A percentile compares a stretch with the other conserved stretches of the same genome.
These are phyloP conservation scores for Urochloa ruziziensis DNA, from an alignment of 176 grass and related monocot genomes.

Conservation along the genomic window DNA sequence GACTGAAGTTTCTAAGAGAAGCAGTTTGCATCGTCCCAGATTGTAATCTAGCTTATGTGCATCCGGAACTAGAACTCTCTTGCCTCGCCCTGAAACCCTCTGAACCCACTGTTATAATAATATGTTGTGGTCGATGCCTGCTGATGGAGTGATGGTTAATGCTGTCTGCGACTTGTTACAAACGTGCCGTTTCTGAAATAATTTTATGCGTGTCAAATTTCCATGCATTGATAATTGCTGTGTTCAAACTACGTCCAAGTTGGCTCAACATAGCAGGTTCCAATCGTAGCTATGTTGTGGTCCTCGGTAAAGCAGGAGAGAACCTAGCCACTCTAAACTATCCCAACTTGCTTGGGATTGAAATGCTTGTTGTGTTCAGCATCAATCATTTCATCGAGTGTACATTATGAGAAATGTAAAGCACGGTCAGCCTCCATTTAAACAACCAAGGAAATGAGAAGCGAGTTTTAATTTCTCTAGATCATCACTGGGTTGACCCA, in stretches of 20 bases:
- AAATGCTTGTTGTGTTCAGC: background rate
- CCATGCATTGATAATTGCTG: background rate
- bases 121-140: background rate
- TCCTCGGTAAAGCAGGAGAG: too few relatives aligned
- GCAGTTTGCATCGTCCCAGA: background rate
- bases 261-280: too few relatives aligned
- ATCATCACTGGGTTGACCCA: background rate
- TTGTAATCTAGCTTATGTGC: background rate
- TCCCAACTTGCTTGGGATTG: too few relatives aligned
- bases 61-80: background rate
- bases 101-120: conserved; percentile 8
- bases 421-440: too few relatives aligned
- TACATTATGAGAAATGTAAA: background rate
- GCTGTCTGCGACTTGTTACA: background rate
- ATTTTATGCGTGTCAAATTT: background rate
- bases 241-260: too few relatives aligned
- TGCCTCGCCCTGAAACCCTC: background rate
- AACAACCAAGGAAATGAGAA: too few relatives aligned
- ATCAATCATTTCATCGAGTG: background rate
- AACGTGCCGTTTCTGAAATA: background rate
- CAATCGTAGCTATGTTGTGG: too few relatives aligned
- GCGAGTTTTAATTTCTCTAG: too few relatives aligned
- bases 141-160: background rate
- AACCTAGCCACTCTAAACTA: too few relatives aligned
- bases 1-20: conserved; percentile 4